phyloP scores from a whole-genome alignment of 2,329 filamentous ascomycete genomes.

The Neofusicoccum ribis region DNA sequence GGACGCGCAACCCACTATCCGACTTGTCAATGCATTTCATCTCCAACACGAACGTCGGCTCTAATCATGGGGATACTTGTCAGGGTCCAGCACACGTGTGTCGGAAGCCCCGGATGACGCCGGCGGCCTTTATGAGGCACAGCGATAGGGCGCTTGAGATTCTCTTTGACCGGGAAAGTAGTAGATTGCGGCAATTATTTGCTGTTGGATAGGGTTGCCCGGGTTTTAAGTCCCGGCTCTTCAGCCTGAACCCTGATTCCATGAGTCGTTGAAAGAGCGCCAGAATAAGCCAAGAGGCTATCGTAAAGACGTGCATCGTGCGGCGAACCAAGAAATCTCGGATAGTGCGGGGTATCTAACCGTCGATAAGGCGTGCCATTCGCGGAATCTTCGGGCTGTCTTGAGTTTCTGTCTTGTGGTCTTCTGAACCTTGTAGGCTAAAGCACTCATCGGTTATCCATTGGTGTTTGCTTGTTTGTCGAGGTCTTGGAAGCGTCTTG shows the following conservation, averaged over 20 bases:
- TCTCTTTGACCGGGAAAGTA: neutral
- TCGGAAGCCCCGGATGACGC: neutral
- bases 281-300: neutral
- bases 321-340: neutral
- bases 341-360: conserved; percentile 6
- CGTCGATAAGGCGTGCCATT: neutral
- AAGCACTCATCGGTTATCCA: neutral
- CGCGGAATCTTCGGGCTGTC: neutral
- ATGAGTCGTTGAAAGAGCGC: neutral
- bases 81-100: neutral
- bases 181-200: neutral
- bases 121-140: neutral
- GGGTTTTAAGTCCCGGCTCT: neutral
- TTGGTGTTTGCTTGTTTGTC: neutral
- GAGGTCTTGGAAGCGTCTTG: neutral
- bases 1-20: too few species aligned
- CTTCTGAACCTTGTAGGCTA: too few species aligned
- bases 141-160: neutral
- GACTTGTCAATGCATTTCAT: neutral
- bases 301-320: neutral
- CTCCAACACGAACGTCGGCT: neutral
- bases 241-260: neutral
- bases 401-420: neutral
- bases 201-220: neutral
- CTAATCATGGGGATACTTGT: neutral